These are phyloP conservation scores for Fraxinus velutina DNA, from an alignment of 305 asterid species.

Conservation along the genomic window DNA sequence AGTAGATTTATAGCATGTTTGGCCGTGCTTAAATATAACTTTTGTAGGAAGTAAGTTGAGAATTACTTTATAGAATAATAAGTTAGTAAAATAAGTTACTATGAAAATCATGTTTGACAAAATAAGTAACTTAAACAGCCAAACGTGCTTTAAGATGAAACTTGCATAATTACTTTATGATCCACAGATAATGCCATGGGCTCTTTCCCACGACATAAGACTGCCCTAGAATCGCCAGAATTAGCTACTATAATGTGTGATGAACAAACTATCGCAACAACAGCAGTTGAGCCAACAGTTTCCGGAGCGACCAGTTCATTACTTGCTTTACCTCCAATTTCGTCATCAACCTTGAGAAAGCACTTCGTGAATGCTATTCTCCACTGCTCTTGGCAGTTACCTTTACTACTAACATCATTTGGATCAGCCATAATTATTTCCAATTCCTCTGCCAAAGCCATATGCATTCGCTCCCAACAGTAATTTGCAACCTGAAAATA, in stretches of 20 bases:
- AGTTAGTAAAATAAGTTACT: background rate
- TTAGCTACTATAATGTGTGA: conserved; percentile 90
- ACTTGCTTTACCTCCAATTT: conserved; percentile 52
- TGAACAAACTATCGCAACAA: conserved; percentile 77
- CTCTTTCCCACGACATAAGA: conserved; percentile 83
- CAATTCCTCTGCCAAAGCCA: conserved; percentile 64
- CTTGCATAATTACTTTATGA: conserved; percentile 63
- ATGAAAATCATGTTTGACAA: background rate
- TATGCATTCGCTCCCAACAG: conserved; percentile 71
- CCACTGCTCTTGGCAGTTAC: conserved; percentile 59
- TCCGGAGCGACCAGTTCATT: conserved; percentile 70
- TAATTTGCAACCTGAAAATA: conserved; percentile 77
- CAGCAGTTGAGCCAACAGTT: conserved; percentile 93
- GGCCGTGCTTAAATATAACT: background rate
- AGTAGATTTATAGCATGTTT: background rate
- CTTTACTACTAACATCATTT: conserved; percentile 27
- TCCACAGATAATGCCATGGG: conserved; percentile 74
- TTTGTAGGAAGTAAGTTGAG: background rate
- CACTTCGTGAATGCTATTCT: conserved; percentile 58
- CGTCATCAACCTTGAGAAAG: conserved; percentile 78
- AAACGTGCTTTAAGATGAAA: background rate
- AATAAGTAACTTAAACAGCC: background rate
- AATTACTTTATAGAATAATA: background rate
- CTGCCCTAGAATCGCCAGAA: conserved; percentile 95
- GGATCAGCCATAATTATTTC: conserved; percentile 33